phyloP scores from a whole-genome alignment of 1,284 basidiomycete species.

The Malassezia brasiliensis region DNA sequence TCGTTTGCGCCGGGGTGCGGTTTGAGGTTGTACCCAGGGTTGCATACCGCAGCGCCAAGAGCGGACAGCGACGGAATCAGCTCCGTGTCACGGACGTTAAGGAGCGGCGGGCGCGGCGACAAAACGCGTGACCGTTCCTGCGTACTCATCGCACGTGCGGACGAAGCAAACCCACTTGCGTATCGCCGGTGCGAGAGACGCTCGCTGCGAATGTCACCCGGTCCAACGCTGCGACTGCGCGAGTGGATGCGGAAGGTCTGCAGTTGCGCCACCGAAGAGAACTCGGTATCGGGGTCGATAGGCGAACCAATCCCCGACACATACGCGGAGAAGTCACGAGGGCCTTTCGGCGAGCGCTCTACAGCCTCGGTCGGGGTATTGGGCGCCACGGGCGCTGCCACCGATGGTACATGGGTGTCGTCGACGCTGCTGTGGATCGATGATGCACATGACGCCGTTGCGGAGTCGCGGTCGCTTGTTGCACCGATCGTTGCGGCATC shows the following conservation, averaged over 20 bases:
- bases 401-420: neutral
- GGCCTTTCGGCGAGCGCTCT: neutral
- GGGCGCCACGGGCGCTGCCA: neutral
- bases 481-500: neutral
- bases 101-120: constrained; percentile 9
- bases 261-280: constrained; percentile 39
- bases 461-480: neutral
- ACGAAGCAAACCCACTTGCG: neutral
- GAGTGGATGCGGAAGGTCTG: constrained; percentile 36
- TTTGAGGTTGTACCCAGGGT: constrained; percentile 11
- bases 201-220: neutral
- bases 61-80: constrained; percentile 10
- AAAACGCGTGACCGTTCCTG: neutral
- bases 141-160: neutral
- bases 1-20: neutral
- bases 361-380: neutral
- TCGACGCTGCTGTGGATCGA: neutral
- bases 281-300: constrained; percentile 43
- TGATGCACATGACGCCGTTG: neutral
- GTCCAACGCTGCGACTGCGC: constrained; percentile 26
- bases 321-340: constrained; percentile 26
- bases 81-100: constrained; percentile 7
- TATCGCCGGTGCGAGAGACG: neutral
- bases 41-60: constrained; percentile 13
- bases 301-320: constrained; percentile 40